These are phyloP conservation scores for Anethum foeniculum DNA, from an alignment of 140 eudicot species.

Conservation along the genomic window DNA sequence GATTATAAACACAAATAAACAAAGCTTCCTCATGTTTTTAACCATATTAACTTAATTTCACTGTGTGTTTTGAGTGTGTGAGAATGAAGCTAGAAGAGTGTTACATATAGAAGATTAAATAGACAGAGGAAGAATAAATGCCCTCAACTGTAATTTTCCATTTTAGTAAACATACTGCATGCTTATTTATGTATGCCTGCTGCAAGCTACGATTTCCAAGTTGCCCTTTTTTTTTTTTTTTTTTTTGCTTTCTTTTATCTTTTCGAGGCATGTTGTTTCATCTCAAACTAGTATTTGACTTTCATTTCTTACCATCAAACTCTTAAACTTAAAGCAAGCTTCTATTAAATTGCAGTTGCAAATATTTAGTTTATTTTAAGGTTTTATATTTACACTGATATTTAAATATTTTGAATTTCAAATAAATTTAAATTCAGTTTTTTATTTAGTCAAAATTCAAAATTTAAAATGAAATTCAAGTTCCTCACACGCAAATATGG, in stretches of 20 bases:
- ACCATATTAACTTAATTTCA: not conserved
- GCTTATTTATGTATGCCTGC: slow-evolving; percentile 8
- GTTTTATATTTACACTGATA: too few species aligned
- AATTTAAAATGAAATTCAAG: too few species aligned
- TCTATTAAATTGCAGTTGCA: too few species aligned
- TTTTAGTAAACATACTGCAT: slow-evolving; percentile 19
- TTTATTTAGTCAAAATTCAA: too few species aligned
- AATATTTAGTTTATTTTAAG: too few species aligned
- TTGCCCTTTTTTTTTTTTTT: too few species aligned
- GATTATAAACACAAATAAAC: slow-evolving; percentile 17
- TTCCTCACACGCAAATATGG: too few species aligned
- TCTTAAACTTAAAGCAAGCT: too few species aligned
- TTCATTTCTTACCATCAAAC: not conserved
- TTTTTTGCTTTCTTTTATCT: not conserved
- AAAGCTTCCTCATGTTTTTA: slow-evolving; percentile 1
- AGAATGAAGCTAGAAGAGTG: too few species aligned
- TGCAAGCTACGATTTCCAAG: not conserved
- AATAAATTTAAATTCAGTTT: too few species aligned
- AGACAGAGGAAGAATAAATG: slow-evolving; percentile 36
- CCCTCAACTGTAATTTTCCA: slow-evolving; percentile 36
- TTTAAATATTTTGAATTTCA: too few species aligned
- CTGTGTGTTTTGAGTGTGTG: not conserved
- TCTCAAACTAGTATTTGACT: not conserved
- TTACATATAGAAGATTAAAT: not conserved
- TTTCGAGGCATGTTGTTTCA: not conserved